Base-by-base conservation (phyloP, 768 basidiomycete genomes). In the Calocybe indica region DNA sequence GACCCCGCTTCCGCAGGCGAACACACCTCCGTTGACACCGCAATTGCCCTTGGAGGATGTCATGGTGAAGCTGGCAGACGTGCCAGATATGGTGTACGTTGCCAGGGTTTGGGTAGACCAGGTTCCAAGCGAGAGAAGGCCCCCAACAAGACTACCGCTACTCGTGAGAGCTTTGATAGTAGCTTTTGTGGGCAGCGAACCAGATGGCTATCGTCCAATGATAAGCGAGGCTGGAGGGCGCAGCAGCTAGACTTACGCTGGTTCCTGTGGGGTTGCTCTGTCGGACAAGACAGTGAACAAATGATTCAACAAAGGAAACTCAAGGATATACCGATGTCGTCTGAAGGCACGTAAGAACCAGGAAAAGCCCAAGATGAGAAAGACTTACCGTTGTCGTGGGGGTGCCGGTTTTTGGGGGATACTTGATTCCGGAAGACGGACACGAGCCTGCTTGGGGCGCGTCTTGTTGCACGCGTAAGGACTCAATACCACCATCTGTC, bases 51-150 rank as follows among this genome's bases (percentile, higher is more conserved):
- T 82, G 8, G 76, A 79, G 15, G 78, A 78, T 22, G 68, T 68
- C 66, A 83, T 67, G 7, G 78, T 81, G 64, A 82, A 81, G 54
- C 74, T 71, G 6, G 68, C 67, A 15, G 69, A 54, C 12, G 70
- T 64, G 31, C 79, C 77, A 6, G 73, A 69, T 29, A 78, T 50
- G 1, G 74, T 75, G 55, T 72, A 76, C 2, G 80, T 81, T 9
- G 79, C 80, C 32, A 74, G 66, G 6, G 79, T 81, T 59, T 82
- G 80, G 7, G 75, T 76, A 6, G 78, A 79, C 79, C 79, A 82
- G 9, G 78, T 82, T 13, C 79, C 82, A 6, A 55, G 57, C 1
- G 76, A 70, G 36, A 83, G 68, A 15, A 83, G 71, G 10, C 79
- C 80, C 6, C 80, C 80, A 9, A 69, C 58, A 5, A 54, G 55